Conservation (phyloP, 2,329 filamentous ascomycete genomes). For the Bipolaris sorokiniana region DNA sequence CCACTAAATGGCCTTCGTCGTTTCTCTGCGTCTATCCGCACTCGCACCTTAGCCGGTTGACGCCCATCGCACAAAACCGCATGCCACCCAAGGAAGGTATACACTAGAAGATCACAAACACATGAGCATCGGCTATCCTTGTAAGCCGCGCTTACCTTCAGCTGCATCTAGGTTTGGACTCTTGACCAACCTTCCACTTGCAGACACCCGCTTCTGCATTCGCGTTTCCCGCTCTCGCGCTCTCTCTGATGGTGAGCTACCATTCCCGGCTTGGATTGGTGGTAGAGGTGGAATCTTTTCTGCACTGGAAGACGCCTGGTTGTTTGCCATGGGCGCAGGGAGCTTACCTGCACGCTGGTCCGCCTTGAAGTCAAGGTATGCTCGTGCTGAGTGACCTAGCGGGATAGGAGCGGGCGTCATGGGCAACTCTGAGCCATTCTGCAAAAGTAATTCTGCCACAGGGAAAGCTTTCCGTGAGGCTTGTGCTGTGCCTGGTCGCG, state of each 20-base stretch:
- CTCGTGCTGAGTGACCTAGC: conserved; percentile 76
- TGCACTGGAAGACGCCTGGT: conserved; percentile 52
- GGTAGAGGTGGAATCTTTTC: conserved; percentile 71
- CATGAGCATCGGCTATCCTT: conserved; percentile 38
- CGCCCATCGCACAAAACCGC: conserved; percentile 38
- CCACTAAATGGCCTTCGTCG: conserved; percentile 5
- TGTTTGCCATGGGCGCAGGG: conserved; percentile 54
- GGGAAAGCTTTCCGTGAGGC: conserved; percentile 69
- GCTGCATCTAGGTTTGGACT: conserved; percentile 33
- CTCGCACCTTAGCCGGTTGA: conserved; percentile 34
- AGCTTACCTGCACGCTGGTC: conserved; percentile 53
- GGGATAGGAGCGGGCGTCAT: conserved; percentile 77
- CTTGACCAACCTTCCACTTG: conserved; percentile 51
- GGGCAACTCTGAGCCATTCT: conserved; percentile 92
- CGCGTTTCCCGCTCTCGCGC: conserved; percentile 46
- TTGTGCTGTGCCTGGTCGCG: conserved; percentile 50
- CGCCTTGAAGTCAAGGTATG: conserved; percentile 83
- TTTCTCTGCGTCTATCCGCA: conserved; percentile 1
- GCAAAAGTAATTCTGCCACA: conserved; percentile 86
- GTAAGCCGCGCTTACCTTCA: conserved; percentile 47
- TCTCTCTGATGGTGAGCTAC: conserved; percentile 48
- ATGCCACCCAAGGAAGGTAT: conserved; percentile 44
- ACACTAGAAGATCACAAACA: conserved; percentile 38
- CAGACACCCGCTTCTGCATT: conserved; percentile 50
- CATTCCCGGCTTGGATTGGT: conserved; percentile 52